phyloP scores from a whole-genome alignment of 345 rosid genomes.

The Citrus australasica region DNA sequence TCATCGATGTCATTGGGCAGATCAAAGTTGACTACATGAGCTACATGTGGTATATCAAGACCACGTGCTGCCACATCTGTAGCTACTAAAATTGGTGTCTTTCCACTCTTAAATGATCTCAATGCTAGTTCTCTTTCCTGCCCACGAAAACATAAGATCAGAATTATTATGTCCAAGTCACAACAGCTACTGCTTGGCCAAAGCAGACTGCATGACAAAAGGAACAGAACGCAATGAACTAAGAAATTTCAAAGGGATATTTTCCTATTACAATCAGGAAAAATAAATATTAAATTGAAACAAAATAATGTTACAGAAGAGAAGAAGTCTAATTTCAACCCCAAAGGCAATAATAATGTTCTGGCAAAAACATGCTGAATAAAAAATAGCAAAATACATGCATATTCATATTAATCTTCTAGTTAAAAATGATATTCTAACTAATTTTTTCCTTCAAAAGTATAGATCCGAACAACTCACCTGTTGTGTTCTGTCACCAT shows the following conservation, averaged over 20 bases:
- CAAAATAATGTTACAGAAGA: too few relatives aligned
- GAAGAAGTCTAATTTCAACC: too few relatives aligned
- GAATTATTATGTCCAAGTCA: not conserved
- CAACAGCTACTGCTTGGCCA: not conserved
- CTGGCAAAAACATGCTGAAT: not conserved
- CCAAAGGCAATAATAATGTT: too few relatives aligned
- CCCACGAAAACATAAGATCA: not conserved
- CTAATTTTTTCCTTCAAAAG: not conserved
- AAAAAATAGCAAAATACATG: not conserved
- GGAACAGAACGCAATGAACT: not conserved
- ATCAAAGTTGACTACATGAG: slow-evolving; percentile 61
- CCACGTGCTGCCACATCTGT: slow-evolving; percentile 66
- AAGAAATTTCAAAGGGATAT: not conserved
- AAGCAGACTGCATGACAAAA: not conserved
- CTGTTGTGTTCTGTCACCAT: slow-evolving; percentile 98
- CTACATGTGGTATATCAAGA: slow-evolving; percentile 58
- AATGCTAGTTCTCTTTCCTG: slow-evolving; percentile 64
- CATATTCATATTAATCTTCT: not conserved
- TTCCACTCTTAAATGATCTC: slow-evolving; percentile 55
- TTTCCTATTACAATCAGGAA: too few relatives aligned
- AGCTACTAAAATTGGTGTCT: slow-evolving; percentile 52
- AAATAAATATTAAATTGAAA: too few relatives aligned
- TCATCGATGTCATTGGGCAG: slow-evolving; percentile 64
- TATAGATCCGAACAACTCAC: slow-evolving; percentile 11
- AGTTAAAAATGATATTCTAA: not conserved